Conservation (phyloP, 1,284 basidiomycete genomes). For the Cerioporus squamosus region DNA sequence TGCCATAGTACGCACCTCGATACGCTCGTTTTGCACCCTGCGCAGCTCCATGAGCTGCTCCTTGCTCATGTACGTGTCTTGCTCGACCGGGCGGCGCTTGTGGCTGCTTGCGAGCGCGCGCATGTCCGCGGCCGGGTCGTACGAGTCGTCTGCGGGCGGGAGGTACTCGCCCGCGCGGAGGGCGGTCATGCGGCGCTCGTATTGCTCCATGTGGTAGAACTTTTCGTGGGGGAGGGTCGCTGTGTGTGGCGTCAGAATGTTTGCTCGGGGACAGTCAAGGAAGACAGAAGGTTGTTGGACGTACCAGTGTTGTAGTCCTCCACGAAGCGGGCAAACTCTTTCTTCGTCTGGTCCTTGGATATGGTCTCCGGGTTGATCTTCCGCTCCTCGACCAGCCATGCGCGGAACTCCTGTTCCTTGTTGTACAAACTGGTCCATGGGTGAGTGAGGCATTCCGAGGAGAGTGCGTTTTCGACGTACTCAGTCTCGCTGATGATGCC, state of each 20-base stretch:
- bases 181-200: conserved; percentile 81
- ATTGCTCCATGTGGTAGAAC: conserved; percentile 85
- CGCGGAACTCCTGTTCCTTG: conserved; percentile 83
- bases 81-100: conserved; percentile 64
- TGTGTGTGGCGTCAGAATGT: conserved; percentile 32
- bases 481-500: conserved; percentile 84
- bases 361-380: conserved; percentile 87
- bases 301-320: conserved; percentile 91
- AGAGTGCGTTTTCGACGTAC: conserved; percentile 50
- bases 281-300: conserved; percentile 18
- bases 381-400: conserved; percentile 90
- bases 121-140: conserved; percentile 83
- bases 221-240: conserved; percentile 91
- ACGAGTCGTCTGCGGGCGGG: conserved; percentile 66
- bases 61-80: conserved; percentile 74
- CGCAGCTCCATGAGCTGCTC: conserved; percentile 82
- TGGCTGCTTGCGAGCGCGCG: conserved; percentile 69
- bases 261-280: not conserved
- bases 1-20: conserved; percentile 54
- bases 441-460: not conserved
- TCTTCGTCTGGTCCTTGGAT: conserved; percentile 81
- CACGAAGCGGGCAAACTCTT: conserved; percentile 77
- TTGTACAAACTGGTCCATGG: conserved; percentile 62
- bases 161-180: conserved; percentile 80
- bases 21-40: conserved; percentile 79